Percentiles rank a stretch among this genome's conserved stretches.
These are phyloP conservation scores for Fusarium praegraminearum DNA, from an alignment of 2,329 filamentous ascomycete genomes.

Conservation along the genomic window DNA sequence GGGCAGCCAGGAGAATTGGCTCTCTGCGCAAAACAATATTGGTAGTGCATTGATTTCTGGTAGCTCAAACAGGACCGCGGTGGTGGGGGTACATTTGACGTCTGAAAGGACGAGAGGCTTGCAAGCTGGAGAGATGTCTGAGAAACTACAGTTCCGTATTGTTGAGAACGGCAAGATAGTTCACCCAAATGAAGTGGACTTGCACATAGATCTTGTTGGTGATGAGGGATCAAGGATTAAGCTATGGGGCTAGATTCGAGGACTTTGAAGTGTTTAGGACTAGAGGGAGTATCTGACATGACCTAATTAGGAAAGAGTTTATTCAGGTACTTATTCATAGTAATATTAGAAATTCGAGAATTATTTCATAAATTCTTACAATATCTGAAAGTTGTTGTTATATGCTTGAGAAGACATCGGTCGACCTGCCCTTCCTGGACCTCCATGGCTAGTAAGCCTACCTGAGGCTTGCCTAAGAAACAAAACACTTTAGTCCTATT, in stretches of 20 bases:
- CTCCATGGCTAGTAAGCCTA: neutral
- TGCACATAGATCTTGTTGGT: neutral
- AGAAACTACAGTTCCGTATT: neutral
- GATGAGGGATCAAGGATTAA: neutral
- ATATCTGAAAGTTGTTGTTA: neutral
- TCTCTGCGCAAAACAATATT: neutral
- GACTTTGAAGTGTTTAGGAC: neutral
- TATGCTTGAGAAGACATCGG: neutral
- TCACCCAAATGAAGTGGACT: neutral
- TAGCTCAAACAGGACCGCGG: neutral
- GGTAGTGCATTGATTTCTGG: neutral
- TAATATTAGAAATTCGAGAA: neutral
- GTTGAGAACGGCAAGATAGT: neutral
- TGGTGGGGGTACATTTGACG: neutral
- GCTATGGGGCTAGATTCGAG: neutral
- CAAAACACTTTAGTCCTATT: too few species aligned
- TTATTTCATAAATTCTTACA: neutral
- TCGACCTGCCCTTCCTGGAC: too few species aligned
- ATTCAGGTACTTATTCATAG: neutral
- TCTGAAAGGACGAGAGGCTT: neutral
- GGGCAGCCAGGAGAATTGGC: constrained; percentile 61
- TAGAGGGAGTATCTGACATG: neutral
- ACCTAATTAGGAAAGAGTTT: neutral
- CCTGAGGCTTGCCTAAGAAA: too few species aligned
- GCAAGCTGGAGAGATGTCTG: neutral